A percentile compares a stretch with the other conserved stretches of the same genome.
These are phyloP conservation scores for Moringa oleifera DNA, from an alignment of 345 rosid genomes.

Conservation along the genomic window DNA sequence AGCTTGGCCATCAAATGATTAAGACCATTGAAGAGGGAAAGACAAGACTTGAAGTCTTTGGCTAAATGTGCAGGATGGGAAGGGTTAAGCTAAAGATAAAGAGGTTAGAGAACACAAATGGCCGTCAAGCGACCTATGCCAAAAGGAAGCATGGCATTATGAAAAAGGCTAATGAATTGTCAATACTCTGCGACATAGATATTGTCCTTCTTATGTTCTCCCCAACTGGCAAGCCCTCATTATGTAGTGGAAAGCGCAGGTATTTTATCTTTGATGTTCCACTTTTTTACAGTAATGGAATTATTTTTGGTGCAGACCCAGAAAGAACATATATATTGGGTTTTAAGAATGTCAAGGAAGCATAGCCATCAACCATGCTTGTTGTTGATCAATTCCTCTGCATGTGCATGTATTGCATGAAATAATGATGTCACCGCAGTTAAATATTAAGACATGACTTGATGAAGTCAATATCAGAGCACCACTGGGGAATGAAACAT, in stretches of 20 bases:
- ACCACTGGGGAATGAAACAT: too few species aligned
- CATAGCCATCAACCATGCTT: not conserved
- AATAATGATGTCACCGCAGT: not conserved
- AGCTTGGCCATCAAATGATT: not conserved
- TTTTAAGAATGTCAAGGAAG: not conserved
- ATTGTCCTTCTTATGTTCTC: conserved; percentile 79
- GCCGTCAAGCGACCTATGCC: conserved; percentile 66
- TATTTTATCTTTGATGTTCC: conserved; percentile 13
- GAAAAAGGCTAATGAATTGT: conserved; percentile 73
- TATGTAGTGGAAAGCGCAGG: conserved; percentile 56
- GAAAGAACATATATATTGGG: not conserved
- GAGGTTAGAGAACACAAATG: conserved; percentile 59
- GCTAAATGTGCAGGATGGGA: conserved; percentile 54
- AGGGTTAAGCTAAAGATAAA: conserved; percentile 75
- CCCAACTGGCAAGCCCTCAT: conserved; percentile 59
- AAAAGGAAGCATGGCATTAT: conserved; percentile 71
- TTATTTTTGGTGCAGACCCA: not conserved
- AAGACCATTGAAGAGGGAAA: not conserved
- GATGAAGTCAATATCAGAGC: not conserved
- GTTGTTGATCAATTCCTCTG: not conserved
- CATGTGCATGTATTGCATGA: not conserved
- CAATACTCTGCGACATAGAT: conserved; percentile 65
- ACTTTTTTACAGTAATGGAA: not conserved
- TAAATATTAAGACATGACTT: not conserved
- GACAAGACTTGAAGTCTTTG: not conserved